phyloP scores from a whole-genome alignment of 306 rosid species.

The Begonia loranthoides region DNA sequence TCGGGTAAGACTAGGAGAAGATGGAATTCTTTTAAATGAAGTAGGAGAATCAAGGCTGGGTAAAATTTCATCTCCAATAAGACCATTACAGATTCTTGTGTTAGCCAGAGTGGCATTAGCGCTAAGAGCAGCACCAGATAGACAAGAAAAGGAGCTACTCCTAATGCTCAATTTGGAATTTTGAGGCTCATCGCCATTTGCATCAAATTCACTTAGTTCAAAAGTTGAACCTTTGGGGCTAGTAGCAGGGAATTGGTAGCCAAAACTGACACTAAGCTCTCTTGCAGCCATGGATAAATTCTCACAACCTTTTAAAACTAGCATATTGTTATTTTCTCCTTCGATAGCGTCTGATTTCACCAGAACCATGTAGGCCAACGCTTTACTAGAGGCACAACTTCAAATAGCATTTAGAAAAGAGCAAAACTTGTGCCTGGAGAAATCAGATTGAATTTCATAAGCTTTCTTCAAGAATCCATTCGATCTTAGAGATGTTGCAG shows the following conservation, averaged over 20 bases:
- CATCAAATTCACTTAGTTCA: not conserved
- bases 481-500: too few species aligned
- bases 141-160: not conserved
- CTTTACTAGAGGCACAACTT: not conserved
- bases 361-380: not conserved
- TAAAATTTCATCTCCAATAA: slow-evolving; percentile 1
- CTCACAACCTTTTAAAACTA: not conserved
- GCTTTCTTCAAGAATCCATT: not conserved
- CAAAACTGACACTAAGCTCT: not conserved
- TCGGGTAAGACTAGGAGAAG: not conserved
- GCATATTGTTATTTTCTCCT: not conserved
- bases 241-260: not conserved
- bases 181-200: not conserved
- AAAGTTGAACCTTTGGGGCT: not conserved
- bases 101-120: slow-evolving; percentile 1
- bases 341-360: not conserved
- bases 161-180: not conserved
- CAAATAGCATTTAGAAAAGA: not conserved
- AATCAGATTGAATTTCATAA: not conserved
- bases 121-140: not conserved
- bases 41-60: not conserved
- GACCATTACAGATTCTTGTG: slow-evolving; percentile 1
- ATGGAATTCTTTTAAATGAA: not conserved
- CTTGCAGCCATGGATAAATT: slow-evolving; percentile 1
- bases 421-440: not conserved